Percentiles rank a stretch among this genome's conserved stretches.
Evolutionary conservation across 1,284 basidiomycete species (phyloP).

Genomic region (Cutaneotrichosporon mucoides): DNA sequence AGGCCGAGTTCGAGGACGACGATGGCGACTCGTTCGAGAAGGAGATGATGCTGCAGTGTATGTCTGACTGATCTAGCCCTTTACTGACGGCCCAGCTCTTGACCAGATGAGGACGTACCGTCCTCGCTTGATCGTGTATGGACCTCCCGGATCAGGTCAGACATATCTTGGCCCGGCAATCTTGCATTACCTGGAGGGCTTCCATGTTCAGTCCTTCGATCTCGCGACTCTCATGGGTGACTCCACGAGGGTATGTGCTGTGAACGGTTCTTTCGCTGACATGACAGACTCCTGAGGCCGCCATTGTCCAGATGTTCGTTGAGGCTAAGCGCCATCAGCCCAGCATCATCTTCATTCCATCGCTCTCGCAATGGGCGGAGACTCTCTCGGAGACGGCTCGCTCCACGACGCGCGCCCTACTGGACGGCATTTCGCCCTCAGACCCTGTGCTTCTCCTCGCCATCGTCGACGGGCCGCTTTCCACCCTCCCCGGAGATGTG

Average conservation of each 20-base stretch:
- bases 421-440: conserved; percentile 82
- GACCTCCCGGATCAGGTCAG: conserved; percentile 84
- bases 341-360: conserved; percentile 91
- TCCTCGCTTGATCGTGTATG: conserved; percentile 82
- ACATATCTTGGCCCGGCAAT: conserved; percentile 82
- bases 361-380: conserved; percentile 77
- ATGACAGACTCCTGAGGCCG: conserved; percentile 76
- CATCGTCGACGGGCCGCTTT: conserved; percentile 72
- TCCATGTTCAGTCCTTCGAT: conserved; percentile 90
- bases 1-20: conserved; percentile 85
- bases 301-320: conserved; percentile 94
- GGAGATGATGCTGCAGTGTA: conserved; percentile 81
- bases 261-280: background rate
- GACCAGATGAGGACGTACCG: conserved; percentile 86
- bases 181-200: conserved; percentile 91
- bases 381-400: conserved; percentile 80
- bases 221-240: conserved; percentile 85
- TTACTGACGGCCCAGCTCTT: conserved; percentile 60
- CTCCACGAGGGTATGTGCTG: conserved; percentile 64
- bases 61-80: conserved; percentile 23
- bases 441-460: conserved; percentile 90
- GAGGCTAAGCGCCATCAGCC: conserved; percentile 98
- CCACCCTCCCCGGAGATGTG: conserved; percentile 74
- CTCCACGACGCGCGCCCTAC: conserved; percentile 79
- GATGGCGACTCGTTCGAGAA: conserved; percentile 68